phyloP scores from a whole-genome alignment of 768 basidiomycete genomes.

The Pleurotus djamor region DNA sequence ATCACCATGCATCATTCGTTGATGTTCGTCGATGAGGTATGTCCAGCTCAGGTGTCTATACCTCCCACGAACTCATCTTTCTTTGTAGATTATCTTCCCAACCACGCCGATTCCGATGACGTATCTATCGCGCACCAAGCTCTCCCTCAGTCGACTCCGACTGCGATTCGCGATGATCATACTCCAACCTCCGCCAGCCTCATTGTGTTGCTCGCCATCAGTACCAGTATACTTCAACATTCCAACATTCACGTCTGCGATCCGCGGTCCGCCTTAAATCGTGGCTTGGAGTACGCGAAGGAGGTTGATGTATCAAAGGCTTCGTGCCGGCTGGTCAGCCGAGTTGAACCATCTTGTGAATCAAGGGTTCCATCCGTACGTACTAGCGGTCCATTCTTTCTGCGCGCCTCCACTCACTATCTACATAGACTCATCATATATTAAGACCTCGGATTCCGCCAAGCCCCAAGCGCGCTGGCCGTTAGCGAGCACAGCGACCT shows the following conservation, averaged over 20 bases:
- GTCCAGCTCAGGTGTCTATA: constrained; percentile 8
- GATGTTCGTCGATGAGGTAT: constrained; percentile 87
- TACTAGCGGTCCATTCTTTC: constrained; percentile 1
- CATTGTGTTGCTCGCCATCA: constrained; percentile 90
- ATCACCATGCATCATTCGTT: constrained; percentile 94
- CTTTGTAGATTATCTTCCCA: constrained; percentile 82
- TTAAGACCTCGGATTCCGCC: constrained; percentile 93
- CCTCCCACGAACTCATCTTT: background rate
- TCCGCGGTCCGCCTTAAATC: constrained; percentile 90
- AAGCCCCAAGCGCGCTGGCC: constrained; percentile 94
- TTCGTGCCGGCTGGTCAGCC: constrained; percentile 92
- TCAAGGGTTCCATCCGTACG: constrained; percentile 96
- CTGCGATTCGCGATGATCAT: constrained; percentile 97
- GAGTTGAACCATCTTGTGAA: constrained; percentile 96
- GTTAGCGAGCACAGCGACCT: constrained; percentile 93
- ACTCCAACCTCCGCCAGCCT: constrained; percentile 96
- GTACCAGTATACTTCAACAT: constrained; percentile 94
- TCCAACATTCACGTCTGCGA: constrained; percentile 96
- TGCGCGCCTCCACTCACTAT: constrained; percentile 4
- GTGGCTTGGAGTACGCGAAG: constrained; percentile 92
- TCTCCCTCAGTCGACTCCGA: constrained; percentile 95
- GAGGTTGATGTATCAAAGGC: constrained; percentile 97
- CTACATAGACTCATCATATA: constrained; percentile 84
- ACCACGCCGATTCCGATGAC: constrained; percentile 97
- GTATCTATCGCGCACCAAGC: constrained; percentile 98